Conservation (phyloP, 306 rosid species). For the Cicer judaicum region DNA sequence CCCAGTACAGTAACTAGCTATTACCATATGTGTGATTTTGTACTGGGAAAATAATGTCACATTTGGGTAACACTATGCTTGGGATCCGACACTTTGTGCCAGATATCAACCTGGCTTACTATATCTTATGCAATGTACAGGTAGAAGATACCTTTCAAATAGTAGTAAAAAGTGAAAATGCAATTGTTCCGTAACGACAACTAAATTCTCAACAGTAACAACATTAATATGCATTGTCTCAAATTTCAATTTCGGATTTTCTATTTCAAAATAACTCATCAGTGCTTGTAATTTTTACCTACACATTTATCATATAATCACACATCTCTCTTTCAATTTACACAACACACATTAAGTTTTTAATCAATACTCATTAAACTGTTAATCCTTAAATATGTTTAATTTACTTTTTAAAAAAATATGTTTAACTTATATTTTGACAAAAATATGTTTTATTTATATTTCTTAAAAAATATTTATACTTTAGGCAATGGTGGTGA, state of each 20-base stretch:
- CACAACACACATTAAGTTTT: background rate
- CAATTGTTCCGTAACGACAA: background rate
- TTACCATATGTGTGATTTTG: conserved; percentile 46
- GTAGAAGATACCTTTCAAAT: conserved; percentile 40
- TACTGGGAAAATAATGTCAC: conserved; percentile 49
- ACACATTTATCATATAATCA: background rate
- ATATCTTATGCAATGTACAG: conserved; percentile 37
- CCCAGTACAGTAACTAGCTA: conserved; percentile 47
- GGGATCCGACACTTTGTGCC: conserved; percentile 42
- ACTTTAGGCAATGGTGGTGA: too few relatives aligned
- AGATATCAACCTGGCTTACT: conserved; percentile 37
- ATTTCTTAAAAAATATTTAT: too few relatives aligned
- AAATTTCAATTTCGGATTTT: too few relatives aligned
- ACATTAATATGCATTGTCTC: too few relatives aligned
- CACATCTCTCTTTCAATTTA: too few relatives aligned
- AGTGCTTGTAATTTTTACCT: too few relatives aligned
- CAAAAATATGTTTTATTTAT: too few relatives aligned
- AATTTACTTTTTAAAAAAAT: conserved; percentile 9
- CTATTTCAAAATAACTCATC: too few relatives aligned
- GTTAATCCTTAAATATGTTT: background rate
- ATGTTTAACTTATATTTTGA: too few relatives aligned
- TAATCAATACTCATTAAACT: background rate
- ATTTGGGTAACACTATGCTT: conserved; percentile 47
- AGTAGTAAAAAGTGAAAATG: conserved; percentile 23
- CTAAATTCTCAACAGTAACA: too few relatives aligned